Evolutionary conservation across 768 basidiomycete species (phyloP), one percentile per base, ranked within the genome.

Genomic region (Cystofilobasidium ferigula): DNA sequence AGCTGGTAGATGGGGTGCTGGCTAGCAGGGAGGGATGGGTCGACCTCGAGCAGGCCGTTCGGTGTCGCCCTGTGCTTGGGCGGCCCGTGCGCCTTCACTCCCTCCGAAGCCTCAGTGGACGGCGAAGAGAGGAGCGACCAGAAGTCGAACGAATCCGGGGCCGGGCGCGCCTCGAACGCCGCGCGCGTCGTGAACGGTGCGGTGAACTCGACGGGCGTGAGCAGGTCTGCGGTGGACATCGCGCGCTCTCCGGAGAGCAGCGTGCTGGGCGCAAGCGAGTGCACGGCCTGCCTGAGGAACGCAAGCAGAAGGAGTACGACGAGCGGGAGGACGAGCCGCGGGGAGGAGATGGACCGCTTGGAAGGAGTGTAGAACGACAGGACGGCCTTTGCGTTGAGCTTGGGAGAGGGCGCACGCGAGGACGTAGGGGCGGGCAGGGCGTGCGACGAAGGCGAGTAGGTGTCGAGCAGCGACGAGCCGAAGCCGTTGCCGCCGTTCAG

Each of bases 1-100:
- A 76, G 71, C 71, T 75, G 78, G 59, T 75, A 77, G 40, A 83
- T 78, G 3, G 82, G 82, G 71, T 83, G 81, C 16, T 73, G 74
- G 7, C 35, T 36, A 2, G 66, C 66, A 4, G 61, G 40, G 20
- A 68, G 34, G 9, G 10, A 5, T 13, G 57, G 42, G 68, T 79
- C 77, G 67, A 79, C 76, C 35, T 75, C 71, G 0, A 80, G 67
- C 10, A 78, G 63, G 1, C 79, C 79, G 61, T 79, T 73, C 1
- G 45, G 35, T 14, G 35, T 36, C 47, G 51, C 12, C 32, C 16
- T 18, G 30, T 62, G 61, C 20, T 36, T 61, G 3, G 26, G 26
- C 1, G 3, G n/a, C 14, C n/a, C 45, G 7, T 4, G 22, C n/a
- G 22, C 20, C 43, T 22, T 5, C 13, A 45, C 20, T 20, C 18